These are phyloP conservation scores for Pholiota microspora DNA, from an alignment of 768 basidiomycete genomes.

Conservation along the genomic window DNA sequence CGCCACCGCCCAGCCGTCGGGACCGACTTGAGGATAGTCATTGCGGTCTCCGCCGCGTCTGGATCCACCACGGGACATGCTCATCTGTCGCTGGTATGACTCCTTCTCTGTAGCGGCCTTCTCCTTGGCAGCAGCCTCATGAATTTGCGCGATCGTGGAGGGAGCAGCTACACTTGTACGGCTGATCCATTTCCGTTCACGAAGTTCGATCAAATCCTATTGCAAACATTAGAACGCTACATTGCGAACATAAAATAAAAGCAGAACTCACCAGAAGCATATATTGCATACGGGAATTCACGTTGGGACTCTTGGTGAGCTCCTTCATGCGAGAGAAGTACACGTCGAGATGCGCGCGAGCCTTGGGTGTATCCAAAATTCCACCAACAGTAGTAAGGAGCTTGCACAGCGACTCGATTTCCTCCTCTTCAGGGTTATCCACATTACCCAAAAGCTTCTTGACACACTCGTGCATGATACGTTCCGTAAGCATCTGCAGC, in stretches of 20 bases:
- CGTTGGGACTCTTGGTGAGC: slow-evolving; percentile 67
- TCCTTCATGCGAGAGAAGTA: slow-evolving; percentile 92
- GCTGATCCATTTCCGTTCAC: slow-evolving; percentile 77
- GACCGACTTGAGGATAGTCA: slow-evolving; percentile 53
- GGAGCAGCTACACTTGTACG: slow-evolving; percentile 77
- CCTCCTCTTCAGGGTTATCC: slow-evolving; percentile 95
- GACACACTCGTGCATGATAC: slow-evolving; percentile 98
- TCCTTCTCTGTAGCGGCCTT: slow-evolving; percentile 66
- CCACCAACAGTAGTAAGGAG: slow-evolving; percentile 87
- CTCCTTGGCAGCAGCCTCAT: slow-evolving; percentile 83
- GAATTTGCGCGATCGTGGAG: slow-evolving; percentile 85
- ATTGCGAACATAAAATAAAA: background rate
- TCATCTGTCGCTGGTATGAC: slow-evolving; percentile 55
- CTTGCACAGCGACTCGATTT: slow-evolving; percentile 95
- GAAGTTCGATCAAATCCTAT: slow-evolving; percentile 89
- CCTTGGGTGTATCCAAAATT: slow-evolving; percentile 77
- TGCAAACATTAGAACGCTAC: slow-evolving; percentile 5
- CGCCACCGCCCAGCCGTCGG: slow-evolving; percentile 89
- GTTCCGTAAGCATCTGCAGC: slow-evolving; percentile 94
- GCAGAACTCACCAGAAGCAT: slow-evolving; percentile 80
- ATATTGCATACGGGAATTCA: slow-evolving; percentile 87
- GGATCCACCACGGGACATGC: slow-evolving; percentile 90
- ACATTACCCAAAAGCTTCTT: slow-evolving; percentile 94
- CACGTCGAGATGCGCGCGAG: slow-evolving; percentile 83
- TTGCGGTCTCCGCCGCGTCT: slow-evolving; percentile 77